Conservation (phyloP, 257 asterid genomes). For the Solanum lycopersicoides region DNA sequence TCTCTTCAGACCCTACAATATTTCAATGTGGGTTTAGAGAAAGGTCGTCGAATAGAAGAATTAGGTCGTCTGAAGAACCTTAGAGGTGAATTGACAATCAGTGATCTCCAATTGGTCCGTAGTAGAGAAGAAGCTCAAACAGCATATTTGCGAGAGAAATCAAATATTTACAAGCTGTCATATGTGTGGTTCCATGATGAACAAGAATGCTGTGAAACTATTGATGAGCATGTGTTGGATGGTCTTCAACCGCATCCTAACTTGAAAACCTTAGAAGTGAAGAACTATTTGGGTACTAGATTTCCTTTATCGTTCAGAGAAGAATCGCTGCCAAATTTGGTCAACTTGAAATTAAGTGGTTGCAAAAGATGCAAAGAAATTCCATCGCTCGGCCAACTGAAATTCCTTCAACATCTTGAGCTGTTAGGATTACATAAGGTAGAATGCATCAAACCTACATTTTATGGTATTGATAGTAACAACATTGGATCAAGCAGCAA, state of each 20-base stretch:
- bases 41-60: not conserved
- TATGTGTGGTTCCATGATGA: not conserved
- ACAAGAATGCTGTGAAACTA: not conserved
- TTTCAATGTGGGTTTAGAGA: not conserved
- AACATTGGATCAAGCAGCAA: not conserved
- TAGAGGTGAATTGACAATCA: not conserved
- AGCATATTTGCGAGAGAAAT: not conserved
- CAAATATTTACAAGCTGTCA: conserved; percentile 1
- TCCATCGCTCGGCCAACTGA: conserved; percentile 15
- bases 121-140: not conserved
- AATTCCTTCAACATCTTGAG: not conserved
- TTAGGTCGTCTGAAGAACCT: not conserved
- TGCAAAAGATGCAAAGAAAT: conserved; percentile 6
- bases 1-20: not conserved
- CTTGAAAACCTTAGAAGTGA: conserved; percentile 1
- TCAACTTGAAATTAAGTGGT: not conserved
- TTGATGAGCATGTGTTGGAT: conserved; percentile 6
- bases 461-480: not conserved
- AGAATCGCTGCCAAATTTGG: not conserved
- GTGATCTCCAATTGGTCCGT: not conserved
- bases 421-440: not conserved
- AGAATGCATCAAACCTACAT: not conserved
- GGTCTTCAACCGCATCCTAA: conserved; percentile 13
- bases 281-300: not conserved
- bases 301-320: conserved; percentile 10